Percentiles rank a stretch among this genome's conserved stretches.
phyloP scores from a whole-genome alignment of 257 asterid genomes.

The Solanum pinnatisectum region DNA sequence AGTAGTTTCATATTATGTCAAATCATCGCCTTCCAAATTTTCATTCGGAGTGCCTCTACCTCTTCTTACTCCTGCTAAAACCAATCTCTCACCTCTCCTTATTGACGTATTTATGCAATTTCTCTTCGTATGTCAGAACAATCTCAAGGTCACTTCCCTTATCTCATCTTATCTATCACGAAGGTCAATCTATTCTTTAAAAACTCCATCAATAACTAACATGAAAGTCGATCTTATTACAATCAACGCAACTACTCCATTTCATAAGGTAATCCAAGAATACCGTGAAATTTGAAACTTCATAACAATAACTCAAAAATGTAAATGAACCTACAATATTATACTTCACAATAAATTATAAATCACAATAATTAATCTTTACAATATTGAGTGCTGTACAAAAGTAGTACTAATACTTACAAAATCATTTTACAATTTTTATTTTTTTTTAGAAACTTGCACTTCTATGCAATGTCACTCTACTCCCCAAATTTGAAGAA shows the following conservation, averaged over 20 bases:
- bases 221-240: not conserved
- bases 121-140: not conserved
- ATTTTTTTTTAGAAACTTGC: constrained; percentile 20
- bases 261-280: not conserved
- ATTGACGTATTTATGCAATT: not conserved
- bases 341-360: not conserved
- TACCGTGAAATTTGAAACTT: not conserved
- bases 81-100: not conserved
- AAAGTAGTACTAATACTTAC: not conserved
- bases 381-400: not conserved
- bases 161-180: too few species aligned
- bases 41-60: not conserved
- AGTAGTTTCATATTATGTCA: not conserved
- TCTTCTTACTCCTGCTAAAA: not conserved
- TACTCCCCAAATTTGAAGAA: not conserved
- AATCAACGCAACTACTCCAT: not conserved
- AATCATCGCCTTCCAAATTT: not conserved
- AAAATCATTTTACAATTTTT: not conserved
- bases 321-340: not conserved
- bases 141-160: not conserved
- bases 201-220: not conserved
- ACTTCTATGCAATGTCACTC: constrained; percentile 18
- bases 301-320: not conserved
- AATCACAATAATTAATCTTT: not conserved
- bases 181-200: not conserved